Percentiles rank a stretch among this genome's conserved stretches.
Evolutionary conservation across 768 basidiomycete genomes (phyloP).

Genomic region (Pholiota microspora): DNA sequence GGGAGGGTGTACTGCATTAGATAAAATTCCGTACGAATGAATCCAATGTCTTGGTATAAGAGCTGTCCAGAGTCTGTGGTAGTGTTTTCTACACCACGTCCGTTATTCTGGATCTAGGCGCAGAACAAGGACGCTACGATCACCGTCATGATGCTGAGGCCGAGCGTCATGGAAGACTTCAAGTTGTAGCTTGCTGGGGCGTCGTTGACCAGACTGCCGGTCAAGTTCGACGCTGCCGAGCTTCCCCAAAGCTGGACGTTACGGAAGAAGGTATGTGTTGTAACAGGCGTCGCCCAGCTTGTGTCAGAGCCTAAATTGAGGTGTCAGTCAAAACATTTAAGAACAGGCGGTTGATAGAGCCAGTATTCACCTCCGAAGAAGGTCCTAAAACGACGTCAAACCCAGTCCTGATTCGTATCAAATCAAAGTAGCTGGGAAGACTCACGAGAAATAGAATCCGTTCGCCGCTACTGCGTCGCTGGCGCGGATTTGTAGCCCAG

Average conservation of each 20-base stretch:
- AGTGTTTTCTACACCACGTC: too few relatives aligned
- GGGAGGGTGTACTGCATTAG: too few relatives aligned
- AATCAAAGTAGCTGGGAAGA: too few relatives aligned
- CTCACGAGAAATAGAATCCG: slow-evolving; percentile 80
- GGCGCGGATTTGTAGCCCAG: slow-evolving; percentile 63
- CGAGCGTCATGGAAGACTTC: slow-evolving; percentile 14
- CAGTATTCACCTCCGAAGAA: slow-evolving; percentile 85
- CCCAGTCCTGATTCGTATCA: too few relatives aligned
- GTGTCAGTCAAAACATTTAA: slow-evolving; percentile 17
- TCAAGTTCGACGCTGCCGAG: slow-evolving; percentile 45
- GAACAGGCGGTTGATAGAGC: too few relatives aligned
- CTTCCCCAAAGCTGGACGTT: slow-evolving; percentile 69
- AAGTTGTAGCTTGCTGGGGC: slow-evolving; percentile 15
- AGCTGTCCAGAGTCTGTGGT: background rate
- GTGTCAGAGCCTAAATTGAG: slow-evolving; percentile 50
- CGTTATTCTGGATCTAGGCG: slow-evolving; percentile 7
- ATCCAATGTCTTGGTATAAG: slow-evolving; percentile 1
- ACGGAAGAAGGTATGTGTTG: slow-evolving; percentile 73
- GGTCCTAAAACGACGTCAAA: slow-evolving; percentile 43
- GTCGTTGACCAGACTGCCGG: slow-evolving; percentile 29
- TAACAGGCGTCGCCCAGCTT: slow-evolving; percentile 68
- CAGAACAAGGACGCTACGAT: slow-evolving; percentile 18
- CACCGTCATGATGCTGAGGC: slow-evolving; percentile 12
- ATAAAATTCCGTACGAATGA: too few relatives aligned
- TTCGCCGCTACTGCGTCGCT: slow-evolving; percentile 50